Base-by-base conservation (phyloP, 108 stramenopile species). In the Nitzschia sp. region DNA sequence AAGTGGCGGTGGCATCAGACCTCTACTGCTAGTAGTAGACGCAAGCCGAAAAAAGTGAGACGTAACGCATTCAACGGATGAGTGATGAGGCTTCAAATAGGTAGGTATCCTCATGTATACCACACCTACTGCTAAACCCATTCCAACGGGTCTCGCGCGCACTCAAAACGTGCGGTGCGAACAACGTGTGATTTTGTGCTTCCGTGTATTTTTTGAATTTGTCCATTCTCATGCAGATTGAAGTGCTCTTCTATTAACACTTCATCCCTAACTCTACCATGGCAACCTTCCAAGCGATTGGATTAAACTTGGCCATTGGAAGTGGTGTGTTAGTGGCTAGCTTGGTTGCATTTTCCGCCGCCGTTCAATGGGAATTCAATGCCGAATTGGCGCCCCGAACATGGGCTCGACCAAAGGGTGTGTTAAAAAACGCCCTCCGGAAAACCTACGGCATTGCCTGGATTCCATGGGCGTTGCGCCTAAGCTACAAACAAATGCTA, bases 401-500 rank as follows among this genome's bases (percentile, higher is more conserved):
- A 8, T 64, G 49, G 32, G 46, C 63, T 15, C 45, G 72, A 18
- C 56, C 72, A n/a, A 57, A 45, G 0, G 19, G 30, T 19, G 63
- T 80, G 76, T 74, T 73, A 9, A 64, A 55, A 17, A 73, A 57
- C 30, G 63, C 54, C 25, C 17, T 73, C 9, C 4, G 9, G 47
- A 19, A 9, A 19, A 4, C 21, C 8, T 66, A 66, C 3, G 75
- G 82, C 53, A 19, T 87, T 17, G 83, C 85, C 28, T 93, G 89
- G 89, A 88, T 91, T 36, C 72, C 82, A 2, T 91, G 85, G 86
- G 71, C 85, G 9, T 21, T 88, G 15, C 36, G 48, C 4, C 46
- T 90, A 24, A 82, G 76, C 18, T 94, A 94, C 69, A 71, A 82
- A 45, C 58, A 80, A 64, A 80, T 94, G 85, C 36, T 91, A 26